A percentile compares a stretch with the other conserved stretches of the same genome.
These are phyloP conservation scores for Nannochloropsis gaditana DNA, from an alignment of 108 stramenopile genomes.

Conservation along the genomic window DNA sequence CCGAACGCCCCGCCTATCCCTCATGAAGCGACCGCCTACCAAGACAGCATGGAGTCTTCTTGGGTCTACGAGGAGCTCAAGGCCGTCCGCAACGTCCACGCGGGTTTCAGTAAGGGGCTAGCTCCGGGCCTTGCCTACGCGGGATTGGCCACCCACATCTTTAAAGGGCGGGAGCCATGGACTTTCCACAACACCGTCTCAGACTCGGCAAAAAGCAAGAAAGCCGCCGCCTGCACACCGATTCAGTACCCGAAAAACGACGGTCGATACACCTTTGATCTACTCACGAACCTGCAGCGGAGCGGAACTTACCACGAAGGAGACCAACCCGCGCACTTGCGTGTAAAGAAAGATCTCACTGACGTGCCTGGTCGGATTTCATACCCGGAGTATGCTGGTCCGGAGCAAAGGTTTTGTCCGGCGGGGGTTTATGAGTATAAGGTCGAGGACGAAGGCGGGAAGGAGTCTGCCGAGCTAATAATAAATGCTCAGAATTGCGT, in stretches of 20 bases:
- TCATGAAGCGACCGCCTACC: conserved; percentile 29
- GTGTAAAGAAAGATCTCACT: conserved; percentile 66
- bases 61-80: conserved; percentile 92
- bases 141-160: conserved; percentile 74
- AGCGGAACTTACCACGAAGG: conserved; percentile 92
- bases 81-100: conserved; percentile 90
- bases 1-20: background rate
- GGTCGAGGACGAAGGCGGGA: conserved; percentile 53
- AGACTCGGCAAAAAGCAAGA: conserved; percentile 59
- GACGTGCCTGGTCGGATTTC: conserved; percentile 65
- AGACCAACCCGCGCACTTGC: conserved; percentile 93
- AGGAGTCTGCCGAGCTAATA: conserved; percentile 58
- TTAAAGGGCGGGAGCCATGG: conserved; percentile 91
- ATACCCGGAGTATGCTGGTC: conserved; percentile 77
- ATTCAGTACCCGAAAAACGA: conserved; percentile 90
- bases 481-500: conserved; percentile 98
- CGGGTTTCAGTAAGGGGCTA: conserved; percentile 88
- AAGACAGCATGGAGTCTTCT: conserved; percentile 63
- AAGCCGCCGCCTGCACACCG: conserved; percentile 58
- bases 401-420: conserved; percentile 96
- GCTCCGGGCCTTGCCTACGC: conserved; percentile 76
- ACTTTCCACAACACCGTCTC: conserved; percentile 61
- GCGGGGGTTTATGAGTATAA: conserved; percentile 89
- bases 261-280: conserved; percentile 87
- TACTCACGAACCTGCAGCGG: conserved; percentile 87